Conservation (phyloP, 202 grass and related monocot species). For the Schoenoplectus triqueter region DNA sequence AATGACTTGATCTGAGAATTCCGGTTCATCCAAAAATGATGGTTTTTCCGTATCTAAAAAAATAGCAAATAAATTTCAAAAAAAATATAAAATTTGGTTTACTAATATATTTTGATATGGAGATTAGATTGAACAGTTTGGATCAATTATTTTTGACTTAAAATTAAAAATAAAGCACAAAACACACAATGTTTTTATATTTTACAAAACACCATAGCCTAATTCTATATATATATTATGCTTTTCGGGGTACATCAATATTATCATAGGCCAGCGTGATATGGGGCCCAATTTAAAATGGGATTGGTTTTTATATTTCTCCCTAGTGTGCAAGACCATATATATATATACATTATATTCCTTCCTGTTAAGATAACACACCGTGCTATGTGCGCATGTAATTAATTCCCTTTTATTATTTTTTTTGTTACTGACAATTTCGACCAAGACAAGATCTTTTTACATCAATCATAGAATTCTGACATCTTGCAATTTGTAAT, state of each 20-base stretch:
- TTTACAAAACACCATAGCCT: too few species aligned
- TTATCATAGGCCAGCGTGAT: constrained; percentile 20
- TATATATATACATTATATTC: not conserved
- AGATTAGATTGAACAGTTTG: too few species aligned
- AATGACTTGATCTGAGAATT: too few species aligned
- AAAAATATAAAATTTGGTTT: too few species aligned
- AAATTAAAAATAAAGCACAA: too few species aligned
- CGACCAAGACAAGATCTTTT: not conserved
- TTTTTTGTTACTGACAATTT: not conserved
- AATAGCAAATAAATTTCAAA: too few species aligned
- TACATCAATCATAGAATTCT: not conserved
- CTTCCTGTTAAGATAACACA: not conserved
- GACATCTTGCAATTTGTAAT: not conserved
- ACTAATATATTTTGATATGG: too few species aligned
- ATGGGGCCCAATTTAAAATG: constrained; percentile 14
- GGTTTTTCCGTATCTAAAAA: too few species aligned
- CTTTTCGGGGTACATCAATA: constrained; percentile 2
- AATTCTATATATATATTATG: not conserved
- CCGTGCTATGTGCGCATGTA: not conserved
- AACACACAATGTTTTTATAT: too few species aligned
- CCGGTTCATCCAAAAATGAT: too few species aligned
- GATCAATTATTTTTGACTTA: too few species aligned
- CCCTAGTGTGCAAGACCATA: not conserved
- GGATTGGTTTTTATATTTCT: not conserved
- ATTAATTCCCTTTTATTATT: not conserved